Base-by-base conservation (phyloP, 805 yeast species). In the Saturnispora besseyi region DNA sequence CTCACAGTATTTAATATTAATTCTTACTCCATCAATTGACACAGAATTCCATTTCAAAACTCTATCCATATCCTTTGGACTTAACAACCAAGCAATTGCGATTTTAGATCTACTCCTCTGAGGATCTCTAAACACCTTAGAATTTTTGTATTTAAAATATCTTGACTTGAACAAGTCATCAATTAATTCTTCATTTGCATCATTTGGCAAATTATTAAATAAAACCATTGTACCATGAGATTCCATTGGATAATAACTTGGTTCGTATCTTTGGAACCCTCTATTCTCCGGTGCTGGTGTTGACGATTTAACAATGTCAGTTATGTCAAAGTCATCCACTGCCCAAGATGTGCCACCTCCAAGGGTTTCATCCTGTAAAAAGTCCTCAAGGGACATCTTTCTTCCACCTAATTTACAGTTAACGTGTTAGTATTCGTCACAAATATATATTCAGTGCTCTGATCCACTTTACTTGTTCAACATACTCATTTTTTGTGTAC, bases 21-120 rank as follows among this genome's bases (percentile, higher is more conserved):
- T 63, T 44, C 66, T 63, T 42, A 63, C 56, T 41, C 74, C 58
- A 37, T 72, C 73, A 15, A 64, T 53, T 48, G 63, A 60, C 32
- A 83, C 63, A 58, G 82, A 88, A 45, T 66, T 75, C 80, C 87
- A 80, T 60, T 79, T 82, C 48, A 81, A 61, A 30, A 77, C 84
- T 55, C 78, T 80, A 42, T 72, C 72, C 57, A 82, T 67, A 37
- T 80, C 82, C 9, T 69, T 67, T n/a, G 69, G 65, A 7, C 75
- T 64, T n/a, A 63, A 60, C 53, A 83, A 61, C 53, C 82, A 84
- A 1, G 80, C 80, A 62, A 84, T 81, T 2, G 87, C 80, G 28
- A 84, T 79, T 59, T 80, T 82, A 55, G 70, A 75, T 40, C 70
- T 15, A 0, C 64, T 61, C 3, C 66, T 63, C 4, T 51, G 33